phyloP scores from a whole-genome alignment of 2,329 filamentous ascomycete species.

The Lachnellula cervina region DNA sequence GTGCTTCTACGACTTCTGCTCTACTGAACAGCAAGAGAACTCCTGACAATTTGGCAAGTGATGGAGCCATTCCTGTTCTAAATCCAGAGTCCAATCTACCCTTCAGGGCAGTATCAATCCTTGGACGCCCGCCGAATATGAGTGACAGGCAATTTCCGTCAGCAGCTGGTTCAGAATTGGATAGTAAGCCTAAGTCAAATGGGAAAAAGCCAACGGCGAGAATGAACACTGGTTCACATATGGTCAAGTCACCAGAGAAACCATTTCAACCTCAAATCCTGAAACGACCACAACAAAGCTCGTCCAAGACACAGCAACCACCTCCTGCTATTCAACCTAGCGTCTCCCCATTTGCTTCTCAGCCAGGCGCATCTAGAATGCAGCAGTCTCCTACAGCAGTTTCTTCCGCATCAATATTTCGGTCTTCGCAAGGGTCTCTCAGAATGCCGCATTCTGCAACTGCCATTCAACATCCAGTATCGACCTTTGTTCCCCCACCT shows the following conservation, averaged over 20 bases:
- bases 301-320: slow-evolving; percentile 25
- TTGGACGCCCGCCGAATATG: slow-evolving; percentile 21
- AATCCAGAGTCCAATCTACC: slow-evolving; percentile 26
- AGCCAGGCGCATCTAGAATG: background rate
- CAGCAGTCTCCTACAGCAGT: background rate
- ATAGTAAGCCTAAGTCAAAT: slow-evolving; percentile 5
- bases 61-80: slow-evolving; percentile 16
- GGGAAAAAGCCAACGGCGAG: slow-evolving; percentile 5
- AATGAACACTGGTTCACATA: background rate
- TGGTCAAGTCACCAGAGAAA: slow-evolving; percentile 31
- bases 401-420: background rate
- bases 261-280: slow-evolving; percentile 50
- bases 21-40: slow-evolving; percentile 20
- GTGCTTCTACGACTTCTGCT: slow-evolving; percentile 15
- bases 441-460: background rate
- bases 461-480: background rate
- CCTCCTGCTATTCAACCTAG: background rate
- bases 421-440: background rate
- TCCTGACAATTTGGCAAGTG: slow-evolving; percentile 11
- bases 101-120: slow-evolving; percentile 26
- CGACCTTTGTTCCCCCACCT: slow-evolving; percentile 6
- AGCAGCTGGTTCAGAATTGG: slow-evolving; percentile 2
- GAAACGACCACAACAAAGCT: slow-evolving; percentile 41
- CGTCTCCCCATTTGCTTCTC: background rate
- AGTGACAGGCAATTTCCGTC: slow-evolving; percentile 11